Conservation (phyloP, 2,329 filamentous ascomycete species). For the Xenoacremonium recifei region DNA sequence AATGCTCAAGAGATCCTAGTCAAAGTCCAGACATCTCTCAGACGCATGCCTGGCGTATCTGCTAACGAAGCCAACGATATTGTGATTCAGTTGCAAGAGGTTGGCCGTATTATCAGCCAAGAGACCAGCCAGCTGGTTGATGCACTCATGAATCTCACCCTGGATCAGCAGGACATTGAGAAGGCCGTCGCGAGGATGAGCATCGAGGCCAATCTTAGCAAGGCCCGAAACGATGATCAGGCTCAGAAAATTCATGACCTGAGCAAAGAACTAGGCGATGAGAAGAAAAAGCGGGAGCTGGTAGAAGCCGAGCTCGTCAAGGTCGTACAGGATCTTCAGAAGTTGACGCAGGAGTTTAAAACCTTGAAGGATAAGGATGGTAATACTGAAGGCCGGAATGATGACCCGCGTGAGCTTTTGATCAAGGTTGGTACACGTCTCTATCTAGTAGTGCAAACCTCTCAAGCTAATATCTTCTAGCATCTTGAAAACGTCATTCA, state of each 20-base stretch:
- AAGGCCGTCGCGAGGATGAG: constrained; percentile 38
- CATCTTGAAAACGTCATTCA: constrained; percentile 32
- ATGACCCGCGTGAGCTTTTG: constrained; percentile 25
- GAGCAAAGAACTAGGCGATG: constrained; percentile 28
- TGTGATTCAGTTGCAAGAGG: constrained; percentile 33
- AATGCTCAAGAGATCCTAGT: constrained; percentile 34
- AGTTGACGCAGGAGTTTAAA: constrained; percentile 28
- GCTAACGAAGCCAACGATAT: constrained; percentile 34
- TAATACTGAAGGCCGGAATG: constrained; percentile 13
- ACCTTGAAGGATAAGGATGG: constrained; percentile 26
- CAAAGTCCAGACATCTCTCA: constrained; percentile 37
- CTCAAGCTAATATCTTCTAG: constrained; percentile 17
- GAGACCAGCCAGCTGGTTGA: constrained; percentile 40
- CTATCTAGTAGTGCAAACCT: too few species aligned
- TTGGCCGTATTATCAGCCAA: constrained; percentile 36
- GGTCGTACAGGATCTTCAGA: constrained; percentile 26
- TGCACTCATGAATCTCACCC: constrained; percentile 34
- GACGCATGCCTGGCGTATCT: constrained; percentile 38
- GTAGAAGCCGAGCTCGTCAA: constrained; percentile 27
- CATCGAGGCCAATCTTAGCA: constrained; percentile 36
- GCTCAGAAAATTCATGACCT: constrained; percentile 31
- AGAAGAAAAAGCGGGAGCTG: constrained; percentile 29
- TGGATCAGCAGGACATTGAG: constrained; percentile 38
- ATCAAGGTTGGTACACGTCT: constrained; percentile 27
- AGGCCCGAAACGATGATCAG: constrained; percentile 34